Percentiles rank a stretch among this genome's conserved stretches.
Evolutionary conservation across 2,329 filamentous ascomycete genomes (phyloP).

Genomic region (Didymella sp.): DNA sequence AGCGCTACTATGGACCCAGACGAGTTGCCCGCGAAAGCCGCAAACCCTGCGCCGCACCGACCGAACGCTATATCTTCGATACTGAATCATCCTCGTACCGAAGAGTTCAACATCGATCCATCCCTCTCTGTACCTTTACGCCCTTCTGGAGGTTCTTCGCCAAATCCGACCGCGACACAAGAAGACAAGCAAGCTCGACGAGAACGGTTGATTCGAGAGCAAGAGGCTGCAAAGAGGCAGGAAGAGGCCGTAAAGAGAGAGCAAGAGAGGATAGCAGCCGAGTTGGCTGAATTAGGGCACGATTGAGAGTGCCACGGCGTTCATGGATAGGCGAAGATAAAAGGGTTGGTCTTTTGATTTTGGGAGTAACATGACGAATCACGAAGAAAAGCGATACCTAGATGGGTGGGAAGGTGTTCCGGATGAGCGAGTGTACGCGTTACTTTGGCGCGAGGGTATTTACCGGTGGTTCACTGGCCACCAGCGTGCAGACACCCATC

Average conservation of each 20-base stretch:
- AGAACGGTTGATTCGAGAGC: conserved; percentile 42
- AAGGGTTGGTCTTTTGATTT: conserved; percentile 7
- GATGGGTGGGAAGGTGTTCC: conserved; percentile 1
- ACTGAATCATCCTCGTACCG: conserved; percentile 38
- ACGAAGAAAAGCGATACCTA: conserved; percentile 20
- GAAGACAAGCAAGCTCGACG: conserved; percentile 42
- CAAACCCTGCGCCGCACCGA: conserved; percentile 39
- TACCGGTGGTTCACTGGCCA: not conserved
- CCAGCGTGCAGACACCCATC: not conserved
- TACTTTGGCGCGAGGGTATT: not conserved
- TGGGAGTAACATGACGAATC: conserved; percentile 8
- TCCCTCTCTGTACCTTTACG: conserved; percentile 35
- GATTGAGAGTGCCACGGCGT: conserved; percentile 25
- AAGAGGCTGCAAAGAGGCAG: conserved; percentile 42
- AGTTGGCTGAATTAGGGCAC: conserved; percentile 43
- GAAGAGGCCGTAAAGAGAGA: conserved; percentile 43
- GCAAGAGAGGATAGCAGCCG: conserved; percentile 36
- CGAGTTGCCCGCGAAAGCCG: conserved; percentile 27
- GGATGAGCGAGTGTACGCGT: not conserved
- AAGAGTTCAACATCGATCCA: conserved; percentile 44
- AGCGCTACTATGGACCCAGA: conserved; percentile 42
- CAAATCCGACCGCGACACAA: conserved; percentile 25
- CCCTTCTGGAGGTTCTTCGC: conserved; percentile 29
- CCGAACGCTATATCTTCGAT: conserved; percentile 46
- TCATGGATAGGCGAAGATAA: conserved; percentile 5